Base-by-base conservation (phyloP, 2,329 filamentous ascomycete species). In the Cylindrodendrum hubeiense region DNA sequence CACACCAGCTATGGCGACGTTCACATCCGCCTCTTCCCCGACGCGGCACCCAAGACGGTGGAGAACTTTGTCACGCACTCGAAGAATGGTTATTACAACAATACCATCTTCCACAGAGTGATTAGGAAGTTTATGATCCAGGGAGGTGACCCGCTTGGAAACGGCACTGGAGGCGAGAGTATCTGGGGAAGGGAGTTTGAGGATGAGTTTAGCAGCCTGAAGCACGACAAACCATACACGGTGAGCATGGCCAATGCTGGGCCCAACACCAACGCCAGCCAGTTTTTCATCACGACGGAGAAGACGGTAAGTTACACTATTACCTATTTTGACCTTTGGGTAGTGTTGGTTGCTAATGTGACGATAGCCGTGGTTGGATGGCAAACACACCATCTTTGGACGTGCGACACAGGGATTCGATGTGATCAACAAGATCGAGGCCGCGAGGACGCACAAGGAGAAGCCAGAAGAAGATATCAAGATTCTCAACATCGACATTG, bases 111-210 rank as follows among this genome's bases (percentile, higher is more conserved):
- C 85, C 96, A 99, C 80, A 91, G 96, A 34, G 92, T 99, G 7
- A 99, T 99, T 73, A 90, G 93, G 66, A 98, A 98, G 76, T 99
- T 99, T 82, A 99, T 99, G 97, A 97, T 99, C 44, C 96, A 99
- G 79, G 94, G 95, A 54, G 96, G 96, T 47, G 97, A 99, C 76
- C 96, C 97, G 0, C 92, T 94, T 0, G 95, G 95, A 2, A 97
- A 95, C 1, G 96, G 97, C 2, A 89, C 93, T 50, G 96, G 96
- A 19, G 97, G 97, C 1, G 85, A 91, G 67, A 97, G 93, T 75
- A 90, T 97, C 69, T 99, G 96, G 96, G 93, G 93, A 56, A 95
- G 95, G 79, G 93, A 94, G 66, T 99, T 99, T 77, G 93, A 92
- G 74, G 96, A 99, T 76, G 96, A 99, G 79, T 97, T 99, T 73